These are phyloP conservation scores for Backusella tuberculispora DNA, from an alignment of 192 early-diverging fungal genomes.

Conservation along the genomic window DNA sequence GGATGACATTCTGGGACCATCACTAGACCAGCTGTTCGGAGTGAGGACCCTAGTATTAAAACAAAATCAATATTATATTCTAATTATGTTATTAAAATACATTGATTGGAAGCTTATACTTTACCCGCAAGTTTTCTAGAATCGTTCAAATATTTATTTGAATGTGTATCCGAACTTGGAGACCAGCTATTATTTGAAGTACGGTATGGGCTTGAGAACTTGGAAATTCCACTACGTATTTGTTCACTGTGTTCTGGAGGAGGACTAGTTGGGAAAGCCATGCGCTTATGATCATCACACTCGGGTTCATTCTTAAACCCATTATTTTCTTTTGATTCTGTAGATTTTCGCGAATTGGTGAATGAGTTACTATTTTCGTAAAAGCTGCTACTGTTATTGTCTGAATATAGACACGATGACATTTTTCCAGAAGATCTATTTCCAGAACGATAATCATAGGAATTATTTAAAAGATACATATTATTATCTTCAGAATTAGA, in stretches of 20 bases:
- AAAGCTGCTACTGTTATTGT: neutral
- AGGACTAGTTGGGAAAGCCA: slow-evolving; percentile 23
- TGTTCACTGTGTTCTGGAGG: slow-evolving; percentile 11
- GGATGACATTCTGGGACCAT: slow-evolving; percentile 20
- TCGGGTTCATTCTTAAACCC: slow-evolving; percentile 10
- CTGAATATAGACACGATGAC: neutral
- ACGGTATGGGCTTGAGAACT: neutral
- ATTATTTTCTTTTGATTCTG: neutral
- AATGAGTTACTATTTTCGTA: neutral
- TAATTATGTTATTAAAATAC: neutral
- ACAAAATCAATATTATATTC: neutral
- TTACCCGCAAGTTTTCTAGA: slow-evolving; percentile 8
- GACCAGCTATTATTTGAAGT: neutral
- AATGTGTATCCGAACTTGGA: neutral
- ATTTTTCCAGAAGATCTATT: neutral
- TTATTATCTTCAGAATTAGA: slow-evolving; percentile 24
- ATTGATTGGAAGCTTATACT: neutral
- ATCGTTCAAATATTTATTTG: slow-evolving; percentile 2
- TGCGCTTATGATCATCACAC: neutral
- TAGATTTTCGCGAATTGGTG: neutral
- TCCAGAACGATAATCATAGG: slow-evolving; percentile 34
- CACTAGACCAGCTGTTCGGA: slow-evolving; percentile 17
- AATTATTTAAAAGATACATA: slow-evolving; percentile 30
- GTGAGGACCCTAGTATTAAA: neutral
- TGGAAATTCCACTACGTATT: neutral